These are phyloP conservation scores for Colletotrichum siamense DNA, from an alignment of 2,329 filamentous ascomycete species.

Conservation along the genomic window DNA sequence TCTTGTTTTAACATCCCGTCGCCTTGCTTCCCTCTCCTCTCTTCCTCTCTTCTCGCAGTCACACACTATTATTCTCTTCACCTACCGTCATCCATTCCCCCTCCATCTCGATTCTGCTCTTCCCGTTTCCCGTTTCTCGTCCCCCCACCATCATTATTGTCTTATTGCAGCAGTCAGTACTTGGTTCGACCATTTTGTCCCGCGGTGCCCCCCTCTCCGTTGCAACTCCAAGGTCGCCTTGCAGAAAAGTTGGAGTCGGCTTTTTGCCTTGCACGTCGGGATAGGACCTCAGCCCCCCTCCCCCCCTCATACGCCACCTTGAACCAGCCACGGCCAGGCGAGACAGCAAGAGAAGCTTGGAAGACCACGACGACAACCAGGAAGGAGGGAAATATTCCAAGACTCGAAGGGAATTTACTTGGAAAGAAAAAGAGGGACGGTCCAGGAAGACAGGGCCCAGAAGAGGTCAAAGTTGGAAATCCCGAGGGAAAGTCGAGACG, in stretches of 20 bases:
- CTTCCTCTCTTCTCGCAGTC: not conserved
- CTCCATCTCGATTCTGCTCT: not conserved
- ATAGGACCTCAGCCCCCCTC: conserved; percentile 7
- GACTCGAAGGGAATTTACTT: not conserved
- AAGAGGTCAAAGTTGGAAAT: not conserved
- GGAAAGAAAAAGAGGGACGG: not conserved
- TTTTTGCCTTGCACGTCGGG: not conserved
- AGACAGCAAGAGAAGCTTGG: not conserved
- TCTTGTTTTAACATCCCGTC: not conserved
- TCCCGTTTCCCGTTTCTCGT: not conserved
- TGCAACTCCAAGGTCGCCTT: not conserved
- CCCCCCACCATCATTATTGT: not conserved
- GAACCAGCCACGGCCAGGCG: not conserved
- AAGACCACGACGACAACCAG: not conserved
- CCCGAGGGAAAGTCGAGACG: not conserved
- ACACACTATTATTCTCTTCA: not conserved
- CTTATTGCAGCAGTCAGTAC: not conserved
- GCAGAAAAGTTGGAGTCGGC: conserved; percentile 3
- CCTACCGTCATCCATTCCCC: not conserved
- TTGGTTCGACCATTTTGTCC: not conserved
- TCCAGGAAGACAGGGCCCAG: not conserved
- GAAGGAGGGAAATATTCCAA: not conserved
- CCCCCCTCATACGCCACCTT: not conserved
- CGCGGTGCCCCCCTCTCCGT: not conserved
- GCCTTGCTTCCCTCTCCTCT: not conserved